A percentile compares a stretch with the other conserved stretches of the same genome.
Conservation (phyloP, 345 rosid species). For the Atalantia buxifolia region DNA sequence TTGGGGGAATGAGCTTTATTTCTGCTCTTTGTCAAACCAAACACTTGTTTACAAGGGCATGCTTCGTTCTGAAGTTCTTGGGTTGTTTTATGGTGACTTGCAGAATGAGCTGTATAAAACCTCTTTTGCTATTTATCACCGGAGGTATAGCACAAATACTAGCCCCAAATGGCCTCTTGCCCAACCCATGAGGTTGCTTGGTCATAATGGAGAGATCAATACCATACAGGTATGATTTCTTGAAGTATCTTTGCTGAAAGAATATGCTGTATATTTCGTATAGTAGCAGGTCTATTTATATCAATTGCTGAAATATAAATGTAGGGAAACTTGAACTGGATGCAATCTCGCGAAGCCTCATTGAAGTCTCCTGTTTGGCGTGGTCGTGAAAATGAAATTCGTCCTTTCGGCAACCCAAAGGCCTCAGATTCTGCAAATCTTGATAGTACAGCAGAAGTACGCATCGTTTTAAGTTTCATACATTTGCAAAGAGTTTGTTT, state of each 20-base stretch:
- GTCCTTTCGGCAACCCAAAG: constrained; percentile 92
- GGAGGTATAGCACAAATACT: constrained; percentile 95
- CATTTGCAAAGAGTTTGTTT: background rate
- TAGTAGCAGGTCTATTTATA: constrained; percentile 4
- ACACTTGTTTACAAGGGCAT: constrained; percentile 97
- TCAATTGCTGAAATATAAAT: constrained; percentile 11
- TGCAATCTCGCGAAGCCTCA: constrained; percentile 95
- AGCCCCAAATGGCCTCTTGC: constrained; percentile 99
- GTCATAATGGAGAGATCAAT: constrained; percentile 99
- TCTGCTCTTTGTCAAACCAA: constrained; percentile 93
- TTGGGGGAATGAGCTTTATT: constrained; percentile 90
- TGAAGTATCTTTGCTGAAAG: background rate
- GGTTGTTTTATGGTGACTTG: constrained; percentile 80
- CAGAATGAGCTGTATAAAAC: constrained; percentile 69
- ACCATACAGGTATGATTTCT: constrained; percentile 76
- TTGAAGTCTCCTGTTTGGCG: constrained; percentile 91
- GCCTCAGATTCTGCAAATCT: constrained; percentile 98
- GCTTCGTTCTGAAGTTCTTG: constrained; percentile 97
- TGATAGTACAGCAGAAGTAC: constrained; percentile 96
- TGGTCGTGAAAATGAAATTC: constrained; percentile 92
- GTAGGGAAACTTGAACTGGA: constrained; percentile 99
- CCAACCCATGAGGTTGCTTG: constrained; percentile 99
- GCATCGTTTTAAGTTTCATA: constrained; percentile 17
- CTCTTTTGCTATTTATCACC: constrained; percentile 94
- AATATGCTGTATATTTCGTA: background rate